Percentiles rank a stretch among this genome's conserved stretches.
These are phyloP conservation scores for Mycena vitilis DNA, from an alignment of 768 basidiomycete species.

Conservation along the genomic window DNA sequence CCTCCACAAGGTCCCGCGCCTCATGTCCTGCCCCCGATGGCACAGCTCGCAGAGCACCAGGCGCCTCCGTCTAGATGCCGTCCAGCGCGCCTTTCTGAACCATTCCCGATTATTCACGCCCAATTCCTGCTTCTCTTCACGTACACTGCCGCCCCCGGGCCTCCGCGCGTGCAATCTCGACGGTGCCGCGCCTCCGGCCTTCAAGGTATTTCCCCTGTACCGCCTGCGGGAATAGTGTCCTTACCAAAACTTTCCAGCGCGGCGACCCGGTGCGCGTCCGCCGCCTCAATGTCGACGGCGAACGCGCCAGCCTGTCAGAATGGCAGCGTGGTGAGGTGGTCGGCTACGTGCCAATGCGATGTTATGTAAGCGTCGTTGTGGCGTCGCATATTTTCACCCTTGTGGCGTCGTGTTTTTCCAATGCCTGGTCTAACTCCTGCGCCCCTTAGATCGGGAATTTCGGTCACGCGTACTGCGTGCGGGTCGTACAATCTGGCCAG, in stretches of 20 bases:
- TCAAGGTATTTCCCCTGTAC: background rate
- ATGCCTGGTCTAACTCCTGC: too few species aligned
- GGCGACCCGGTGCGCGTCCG: conserved; percentile 31
- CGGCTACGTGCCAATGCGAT: conserved; percentile 14
- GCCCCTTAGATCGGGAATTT: conserved; percentile 17
- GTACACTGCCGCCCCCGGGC: conserved; percentile 12
- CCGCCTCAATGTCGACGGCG: conserved; percentile 11
- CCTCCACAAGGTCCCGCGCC: background rate
- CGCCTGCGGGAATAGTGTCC: background rate
- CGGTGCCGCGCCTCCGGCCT: background rate
- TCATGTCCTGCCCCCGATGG: background rate
- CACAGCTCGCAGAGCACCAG: conserved; percentile 3
- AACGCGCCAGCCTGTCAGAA: conserved; percentile 10
- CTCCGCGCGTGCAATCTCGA: conserved; percentile 15
- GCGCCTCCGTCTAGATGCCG: conserved; percentile 7
- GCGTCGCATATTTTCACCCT: background rate
- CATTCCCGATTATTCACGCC: conserved; percentile 8
- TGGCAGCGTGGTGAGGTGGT: conserved; percentile 24
- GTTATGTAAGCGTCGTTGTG: conserved; percentile 2
- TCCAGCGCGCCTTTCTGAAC: conserved; percentile 18
- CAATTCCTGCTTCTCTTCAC: conserved; percentile 24
- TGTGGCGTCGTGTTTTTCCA: too few species aligned
- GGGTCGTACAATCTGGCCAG: conserved; percentile 1
- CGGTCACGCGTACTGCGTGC: conserved; percentile 23
- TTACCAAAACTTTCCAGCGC: conserved; percentile 4